Percentiles rank a stretch among this genome's conserved stretches.
Conservation (phyloP, 106 monocot species). For the Platanthera guangdongensis region DNA sequence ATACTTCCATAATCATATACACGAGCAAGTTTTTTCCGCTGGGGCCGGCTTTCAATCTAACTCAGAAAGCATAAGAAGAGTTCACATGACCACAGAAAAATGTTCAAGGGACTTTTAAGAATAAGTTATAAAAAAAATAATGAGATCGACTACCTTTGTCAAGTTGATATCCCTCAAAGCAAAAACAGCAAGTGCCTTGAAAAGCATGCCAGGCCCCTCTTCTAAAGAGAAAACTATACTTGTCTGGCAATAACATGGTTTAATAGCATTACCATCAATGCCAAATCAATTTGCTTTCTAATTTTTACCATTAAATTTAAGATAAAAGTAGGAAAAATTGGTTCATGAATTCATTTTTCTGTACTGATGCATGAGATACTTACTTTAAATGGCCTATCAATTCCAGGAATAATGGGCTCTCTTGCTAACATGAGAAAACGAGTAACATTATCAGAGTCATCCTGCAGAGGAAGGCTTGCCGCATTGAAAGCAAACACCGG, state of each 20-base stretch:
- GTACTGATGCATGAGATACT: background rate
- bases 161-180: slow-evolving; percentile 86
- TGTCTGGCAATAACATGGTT: slow-evolving; percentile 39
- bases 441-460: slow-evolving; percentile 85
- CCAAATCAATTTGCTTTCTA: background rate
- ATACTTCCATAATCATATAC: slow-evolving; percentile 32
- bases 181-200: slow-evolving; percentile 94
- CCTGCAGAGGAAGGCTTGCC: slow-evolving; percentile 30
- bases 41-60: slow-evolving; percentile 93
- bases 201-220: slow-evolving; percentile 92
- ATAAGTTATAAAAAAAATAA: background rate
- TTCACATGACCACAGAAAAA: background rate
- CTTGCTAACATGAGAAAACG: slow-evolving; percentile 91
- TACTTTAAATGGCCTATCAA: slow-evolving; percentile 75
- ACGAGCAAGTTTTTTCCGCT: slow-evolving; percentile 39
- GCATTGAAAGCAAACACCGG: slow-evolving; percentile 1
- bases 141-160: slow-evolving; percentile 52
- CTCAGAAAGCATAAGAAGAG: slow-evolving; percentile 1
- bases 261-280: background rate
- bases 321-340: background rate
- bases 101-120: background rate
- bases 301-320: background rate
- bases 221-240: slow-evolving; percentile 98
- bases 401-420: slow-evolving; percentile 84
- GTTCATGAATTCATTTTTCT: background rate